Evolutionary conservation across 805 yeast genomes (phyloP).

Genomic region (Starmerella asiatica): DNA sequence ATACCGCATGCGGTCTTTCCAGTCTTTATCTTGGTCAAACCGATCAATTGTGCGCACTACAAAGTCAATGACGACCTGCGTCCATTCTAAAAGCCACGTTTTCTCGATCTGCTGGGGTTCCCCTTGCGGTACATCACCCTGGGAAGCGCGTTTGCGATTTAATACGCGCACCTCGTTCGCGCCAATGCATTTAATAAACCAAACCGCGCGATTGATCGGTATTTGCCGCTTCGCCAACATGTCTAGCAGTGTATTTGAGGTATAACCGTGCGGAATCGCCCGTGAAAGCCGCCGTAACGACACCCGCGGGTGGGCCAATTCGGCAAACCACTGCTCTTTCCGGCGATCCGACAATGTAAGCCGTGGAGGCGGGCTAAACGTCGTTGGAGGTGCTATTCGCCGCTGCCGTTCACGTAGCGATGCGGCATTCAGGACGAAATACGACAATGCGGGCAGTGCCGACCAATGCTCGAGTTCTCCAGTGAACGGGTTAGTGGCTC

Average conservation of each 20-base stretch:
- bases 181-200: constrained; percentile 83
- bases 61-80: constrained; percentile 60
- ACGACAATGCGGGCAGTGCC: constrained; percentile 37
- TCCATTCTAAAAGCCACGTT: constrained; percentile 79
- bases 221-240: constrained; percentile 49
- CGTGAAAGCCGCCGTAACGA: constrained; percentile 58
- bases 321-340: constrained; percentile 72
- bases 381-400: constrained; percentile 36
- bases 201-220: constrained; percentile 70
- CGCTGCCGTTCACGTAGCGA: constrained; percentile 35
- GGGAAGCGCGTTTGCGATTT: constrained; percentile 31
- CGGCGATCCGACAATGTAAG: constrained; percentile 82
- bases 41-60: constrained; percentile 40
- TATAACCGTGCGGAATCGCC: constrained; percentile 81
- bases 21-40: constrained; percentile 25
- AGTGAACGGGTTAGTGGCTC: constrained; percentile 37
- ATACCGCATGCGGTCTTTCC: constrained; percentile 46
- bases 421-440: constrained; percentile 37
- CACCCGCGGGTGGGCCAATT: constrained; percentile 52
- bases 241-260: constrained; percentile 60
- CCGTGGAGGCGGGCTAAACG: constrained; percentile 71
- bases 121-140: background rate
- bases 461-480: constrained; percentile 30
- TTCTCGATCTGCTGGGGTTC: constrained; percentile 27
- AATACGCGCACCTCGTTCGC: constrained; percentile 58